Evolutionary conservation across 306 rosid genomes (phyloP), one percentile per base, ranked within the genome.

Genomic region (Elaeagnus macrophylla): DNA sequence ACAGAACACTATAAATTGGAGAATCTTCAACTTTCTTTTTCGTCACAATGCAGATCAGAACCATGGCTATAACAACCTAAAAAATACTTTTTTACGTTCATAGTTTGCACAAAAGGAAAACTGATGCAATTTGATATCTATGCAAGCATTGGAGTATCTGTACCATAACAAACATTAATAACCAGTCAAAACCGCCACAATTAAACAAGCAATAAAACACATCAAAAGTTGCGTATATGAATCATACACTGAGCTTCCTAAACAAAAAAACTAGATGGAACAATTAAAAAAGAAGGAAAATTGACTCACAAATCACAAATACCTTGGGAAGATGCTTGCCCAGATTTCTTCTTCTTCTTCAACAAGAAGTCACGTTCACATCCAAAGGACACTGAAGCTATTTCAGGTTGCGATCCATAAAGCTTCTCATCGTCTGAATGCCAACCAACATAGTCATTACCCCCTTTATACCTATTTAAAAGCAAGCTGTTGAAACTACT

Each of bases 381-480:
- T 58, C 97, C 95, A 15, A 86, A 66, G 37, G 96, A 76, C 16
- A 90, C 59, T 9, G 97, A 86, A 50, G 93, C 97, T 59, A 86
- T 91, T 65, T 91, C 88, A 16, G 95, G 97, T 12, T 74, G 78
- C 36, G 77, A 73, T 19, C 93, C 96, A 67, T 91, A 91, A 40
- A 91, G 75, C 67, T 86, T 86, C 72, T 91, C 97, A 70, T 82
- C 94, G 60, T 91, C 97, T 65, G 97, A 72, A 74, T 91, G 97
- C 97, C 97, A 91, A 69, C 81, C 94, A 59, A 82, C 94, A 71
- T 72, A 70, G 72, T 91, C 96, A 64, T 76, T 74, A 54, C 97
- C 96, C 60, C 84, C 80, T 56, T 80, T 80, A 66, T 86, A 91
- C 76, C 94, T 90, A 71, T 90, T 84, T 51, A 90, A 60, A 53